Evolutionary conservation across 441 rosid genomes (phyloP).

Genomic region (Croton laevigatus): DNA sequence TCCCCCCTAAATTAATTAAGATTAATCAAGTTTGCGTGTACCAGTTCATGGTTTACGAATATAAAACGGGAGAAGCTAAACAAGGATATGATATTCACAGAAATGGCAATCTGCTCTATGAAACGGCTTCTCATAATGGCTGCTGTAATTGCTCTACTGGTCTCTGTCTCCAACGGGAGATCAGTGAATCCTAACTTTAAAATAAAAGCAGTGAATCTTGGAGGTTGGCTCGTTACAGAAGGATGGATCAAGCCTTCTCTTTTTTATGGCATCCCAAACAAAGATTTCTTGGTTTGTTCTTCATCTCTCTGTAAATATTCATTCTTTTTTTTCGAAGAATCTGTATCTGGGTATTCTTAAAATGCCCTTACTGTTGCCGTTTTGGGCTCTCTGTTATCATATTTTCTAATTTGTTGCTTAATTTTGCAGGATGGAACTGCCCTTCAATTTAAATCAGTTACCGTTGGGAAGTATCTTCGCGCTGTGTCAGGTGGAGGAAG

Average conservation of each 20-base stretch:
- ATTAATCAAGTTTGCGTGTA: no score
- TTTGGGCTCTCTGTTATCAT: no score
- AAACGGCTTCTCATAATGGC: conserved; percentile 5
- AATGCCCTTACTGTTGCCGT: neutral
- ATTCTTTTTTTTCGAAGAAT: neutral
- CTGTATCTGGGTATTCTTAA: neutral
- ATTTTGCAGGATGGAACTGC: conserved; percentile 39
- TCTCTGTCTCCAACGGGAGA: conserved; percentile 25
- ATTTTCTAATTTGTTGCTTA: conserved; percentile 3
- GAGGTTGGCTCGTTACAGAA: conserved; percentile 67
- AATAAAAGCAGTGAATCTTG: conserved; percentile 54
- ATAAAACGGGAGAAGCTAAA: neutral
- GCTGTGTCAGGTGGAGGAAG: conserved; percentile 52
- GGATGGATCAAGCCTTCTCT: conserved; percentile 68
- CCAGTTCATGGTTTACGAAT: no score
- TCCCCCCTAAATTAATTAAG: no score
- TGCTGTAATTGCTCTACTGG: conserved; percentile 10
- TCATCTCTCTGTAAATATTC: no score
- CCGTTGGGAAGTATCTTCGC: conserved; percentile 41
- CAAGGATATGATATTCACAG: neutral
- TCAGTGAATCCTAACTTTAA: conserved; percentile 10
- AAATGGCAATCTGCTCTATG: conserved; percentile 21
- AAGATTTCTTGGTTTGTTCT: conserved; percentile 45
- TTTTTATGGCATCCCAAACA: conserved; percentile 53
- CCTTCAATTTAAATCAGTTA: conserved; percentile 50